Base-by-base conservation (phyloP, 495 filamentous ascomycete genomes). In the Penicillium cataractarum region DNA sequence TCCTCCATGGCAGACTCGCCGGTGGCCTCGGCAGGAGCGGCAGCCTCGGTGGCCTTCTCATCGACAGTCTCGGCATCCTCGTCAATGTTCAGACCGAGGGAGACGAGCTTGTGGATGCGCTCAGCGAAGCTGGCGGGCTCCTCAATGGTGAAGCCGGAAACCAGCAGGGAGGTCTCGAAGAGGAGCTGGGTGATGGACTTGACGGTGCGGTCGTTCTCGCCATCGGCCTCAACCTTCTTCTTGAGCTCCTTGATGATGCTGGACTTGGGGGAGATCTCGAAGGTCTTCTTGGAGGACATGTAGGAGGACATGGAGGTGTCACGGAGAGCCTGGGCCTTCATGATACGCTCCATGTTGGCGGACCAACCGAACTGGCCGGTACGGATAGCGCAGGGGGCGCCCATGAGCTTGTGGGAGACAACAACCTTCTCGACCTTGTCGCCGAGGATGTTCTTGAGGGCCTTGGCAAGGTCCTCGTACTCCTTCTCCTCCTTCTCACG, bases 251-350 rank as follows among this genome's bases (percentile, higher is more conserved):
- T 90, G 87, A 99, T 89, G 83, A 99, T 99, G 64, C 92, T 73
- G 64, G 92, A 96, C 86, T 93, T 92, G 78, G 95, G 95, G n/a
- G 94, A 97, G 81, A 99, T 97, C 84, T 99, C 95, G 68, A 99
- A 98, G 57, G 96, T 99, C 91, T 99, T 99, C 93, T 99, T 99
- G 73, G 94, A 97, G 61, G 92, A 93, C 95, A 99, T 99, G 90
- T 99, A 99, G 63, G 92, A 96, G 82, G 85, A 89, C 95, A 99
- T 99, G 67, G 93, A 97, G 74, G 95, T 98, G 83, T 99, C 95
- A 83, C 95, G 96, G 69, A 99, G 92, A 77, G 95, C 95, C 86
- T 99, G 95, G 33, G 95, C 96, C 89, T 99, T 99, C 95, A 99
- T 99, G 88, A 99, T 99, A 85, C 95, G 96, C 89, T 99, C 95